Base-by-base conservation (phyloP, 2,329 filamentous ascomycete genomes). In the Exophiala dermatitidis region DNA sequence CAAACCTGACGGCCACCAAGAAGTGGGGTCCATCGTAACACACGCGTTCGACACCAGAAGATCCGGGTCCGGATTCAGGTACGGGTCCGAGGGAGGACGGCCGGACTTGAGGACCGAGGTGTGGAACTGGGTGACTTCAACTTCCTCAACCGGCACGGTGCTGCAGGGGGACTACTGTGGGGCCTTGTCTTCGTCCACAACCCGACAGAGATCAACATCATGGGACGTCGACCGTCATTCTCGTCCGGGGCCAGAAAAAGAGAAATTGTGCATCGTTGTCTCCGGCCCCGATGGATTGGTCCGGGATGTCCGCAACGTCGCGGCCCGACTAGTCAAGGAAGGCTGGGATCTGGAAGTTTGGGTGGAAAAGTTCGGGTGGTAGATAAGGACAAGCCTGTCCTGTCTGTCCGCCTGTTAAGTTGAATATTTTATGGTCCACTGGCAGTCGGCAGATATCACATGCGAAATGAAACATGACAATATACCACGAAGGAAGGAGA, bases 341-440 rank as follows among this genome's bases (percentile, higher is more conserved):
- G 82, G 81, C 0, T 65, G 65, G 45, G 64, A 77, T 62, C 68
- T 85, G 2, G 66, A 73, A 50, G 70, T 85, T 46, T 70, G 74
- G 30, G 77, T 84, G 29, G 83, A 85, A 77, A 85, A 85, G 63
- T 85, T 84, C 72, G 82, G 81, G 1, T 85, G 82, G 82, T 85
- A 62, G 53, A 19, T 19, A 19, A 19, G 19, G 19, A 19, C 2
- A 19, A 19, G 19, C 19, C 19, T 19, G 19, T 19, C 19, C 19
- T 19, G 19, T 19, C 19, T 19, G 19, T 19, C 19, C 19, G 19
- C 19, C 19, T 19, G 19, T 19, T 19, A 19, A 19, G 19, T 19
- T 19, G 19, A 19, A 19, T 19, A 19, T 19, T 19, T 19, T 19
- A 19, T 19, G 19, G 19, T 19, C 19, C 19, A 1, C 2, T 19